Base-by-base conservation (phyloP, 352 stramenopile species). In the Aphanomyces invadans region DNA sequence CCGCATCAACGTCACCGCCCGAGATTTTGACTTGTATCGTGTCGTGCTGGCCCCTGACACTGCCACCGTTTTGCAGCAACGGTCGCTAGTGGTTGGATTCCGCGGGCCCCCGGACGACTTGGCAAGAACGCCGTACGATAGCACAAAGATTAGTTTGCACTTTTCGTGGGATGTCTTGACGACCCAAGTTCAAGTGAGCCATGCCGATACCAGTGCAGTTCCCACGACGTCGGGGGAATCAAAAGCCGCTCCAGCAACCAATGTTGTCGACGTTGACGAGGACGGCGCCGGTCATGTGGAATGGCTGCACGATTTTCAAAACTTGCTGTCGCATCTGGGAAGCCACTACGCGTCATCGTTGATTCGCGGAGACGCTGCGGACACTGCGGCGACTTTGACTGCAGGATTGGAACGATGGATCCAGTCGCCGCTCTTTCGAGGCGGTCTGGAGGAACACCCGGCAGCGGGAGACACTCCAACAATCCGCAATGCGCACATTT, bases 231-330 rank as follows among this genome's bases (percentile, higher is more conserved):
- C n/a, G n/a, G n/a, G n/a, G n/a, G n/a, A n/a, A n/a, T n/a, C n/a
- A n/a, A n/a, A n/a, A n/a, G n/a, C n/a, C n/a, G n/a, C n/a, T n/a
- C n/a, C 7, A 21, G 17, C 56, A 2, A 65, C 9, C 19, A 23
- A 46, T 9, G 29, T 52, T 15, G 42, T 32, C 49, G 26, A 17
- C 28, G 32, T 28, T 31, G 52, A 51, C 31, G 33, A 0, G 29
- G 53, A 52, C 21, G 9, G 21, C 15, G 36, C 55, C 21, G 10
- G 17, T 4, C 19, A 64, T 33, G 17, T 64, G n/a, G 39, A 59
- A 9, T 90, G 81, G 81, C 62, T 90, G 0, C 71, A 79, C 54
- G 81, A 90, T 56, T 54, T 90, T 23, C 81, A 89, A 65, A 87
- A 85, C 26, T 63, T 83, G n/a, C 15, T 90, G 46, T 64, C 71